phyloP scores from a whole-genome alignment of 331 rosid species.

The Quercus lobata region DNA sequence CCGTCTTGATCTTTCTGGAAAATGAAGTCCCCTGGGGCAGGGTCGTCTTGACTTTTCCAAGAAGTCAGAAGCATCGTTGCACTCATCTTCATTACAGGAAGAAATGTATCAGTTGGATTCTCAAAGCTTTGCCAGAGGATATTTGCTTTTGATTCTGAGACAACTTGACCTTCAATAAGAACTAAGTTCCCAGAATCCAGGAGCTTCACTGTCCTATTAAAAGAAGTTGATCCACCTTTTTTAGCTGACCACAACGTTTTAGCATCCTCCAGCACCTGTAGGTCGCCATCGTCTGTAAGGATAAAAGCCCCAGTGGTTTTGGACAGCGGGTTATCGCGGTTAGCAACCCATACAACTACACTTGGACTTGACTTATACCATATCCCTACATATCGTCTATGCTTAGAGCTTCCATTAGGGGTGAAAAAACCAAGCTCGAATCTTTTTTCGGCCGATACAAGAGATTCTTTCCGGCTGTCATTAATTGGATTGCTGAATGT shows the following conservation, averaged over 20 bases:
- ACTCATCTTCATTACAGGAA: slow-evolving; percentile 58
- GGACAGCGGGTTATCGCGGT: slow-evolving; percentile 29
- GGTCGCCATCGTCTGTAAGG: neutral
- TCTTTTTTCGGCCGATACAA: slow-evolving; percentile 28
- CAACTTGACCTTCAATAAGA: neutral
- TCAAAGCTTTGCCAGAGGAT: slow-evolving; percentile 54
- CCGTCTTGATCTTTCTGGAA: slow-evolving; percentile 32
- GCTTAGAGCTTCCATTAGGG: neutral
- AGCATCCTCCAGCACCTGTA: slow-evolving; percentile 16
- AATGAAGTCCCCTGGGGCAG: slow-evolving; percentile 41
- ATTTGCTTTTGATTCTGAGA: too few relatives aligned
- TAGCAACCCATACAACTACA: slow-evolving; percentile 66
- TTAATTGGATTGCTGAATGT: neutral
- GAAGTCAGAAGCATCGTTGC: slow-evolving; percentile 25
- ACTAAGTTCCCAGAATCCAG: slow-evolving; percentile 57
- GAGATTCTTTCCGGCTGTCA: neutral
- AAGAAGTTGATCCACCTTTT: neutral
- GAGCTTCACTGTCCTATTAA: slow-evolving; percentile 23
- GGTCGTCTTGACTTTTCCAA: slow-evolving; percentile 38
- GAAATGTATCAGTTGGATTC: slow-evolving; percentile 70
- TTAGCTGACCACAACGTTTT: slow-evolving; percentile 28
- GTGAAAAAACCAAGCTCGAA: slow-evolving; percentile 50
- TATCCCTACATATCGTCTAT: slow-evolving; percentile 40
- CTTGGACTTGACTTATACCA: slow-evolving; percentile 29
- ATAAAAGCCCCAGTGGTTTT: slow-evolving; percentile 24